Evolutionary conservation across 31 red algal species (phyloP).

Genomic region (Endocladia muricata): DNA sequence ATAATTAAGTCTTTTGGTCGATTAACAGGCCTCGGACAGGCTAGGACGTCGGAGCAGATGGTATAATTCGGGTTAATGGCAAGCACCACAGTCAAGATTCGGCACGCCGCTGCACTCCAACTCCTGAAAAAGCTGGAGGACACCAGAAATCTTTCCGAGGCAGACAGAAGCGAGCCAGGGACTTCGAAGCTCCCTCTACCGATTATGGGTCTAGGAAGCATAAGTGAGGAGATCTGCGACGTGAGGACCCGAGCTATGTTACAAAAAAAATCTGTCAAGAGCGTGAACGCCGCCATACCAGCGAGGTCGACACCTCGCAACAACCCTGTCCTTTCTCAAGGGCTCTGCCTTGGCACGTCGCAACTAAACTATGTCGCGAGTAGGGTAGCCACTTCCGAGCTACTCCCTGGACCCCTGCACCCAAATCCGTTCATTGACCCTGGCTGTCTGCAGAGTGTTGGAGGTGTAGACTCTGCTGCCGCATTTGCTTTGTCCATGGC

Average conservation of each 20-base stretch:
- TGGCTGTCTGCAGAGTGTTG: constrained; percentile 27
- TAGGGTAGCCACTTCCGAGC: constrained; percentile 7
- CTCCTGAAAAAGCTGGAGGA: too few species aligned
- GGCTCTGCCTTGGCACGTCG: constrained; percentile 18
- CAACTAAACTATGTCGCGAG: constrained; percentile 19
- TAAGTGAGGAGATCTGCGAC: background rate
- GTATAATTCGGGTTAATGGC: background rate
- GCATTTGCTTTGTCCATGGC: background rate
- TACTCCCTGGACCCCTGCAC: background rate
- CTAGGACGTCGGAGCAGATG: background rate
- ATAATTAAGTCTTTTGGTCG: background rate
- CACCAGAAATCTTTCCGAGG: too few species aligned
- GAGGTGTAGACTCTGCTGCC: constrained; percentile 6
- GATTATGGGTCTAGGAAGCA: constrained; percentile 8
- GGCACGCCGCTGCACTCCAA: background rate
- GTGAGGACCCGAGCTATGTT: background rate
- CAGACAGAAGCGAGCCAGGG: too few species aligned
- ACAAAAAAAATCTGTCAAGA: background rate
- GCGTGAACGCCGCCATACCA: background rate
- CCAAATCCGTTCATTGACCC: constrained; percentile 35
- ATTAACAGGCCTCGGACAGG: background rate
- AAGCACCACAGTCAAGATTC: background rate
- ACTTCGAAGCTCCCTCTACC: background rate
- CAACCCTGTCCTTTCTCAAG: constrained; percentile 12
- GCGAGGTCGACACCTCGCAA: background rate